Percentiles rank a stretch among this genome's conserved stretches.
These are phyloP conservation scores for Colletotrichum navitas DNA, from an alignment of 2,329 filamentous ascomycete species.

Conservation along the genomic window DNA sequence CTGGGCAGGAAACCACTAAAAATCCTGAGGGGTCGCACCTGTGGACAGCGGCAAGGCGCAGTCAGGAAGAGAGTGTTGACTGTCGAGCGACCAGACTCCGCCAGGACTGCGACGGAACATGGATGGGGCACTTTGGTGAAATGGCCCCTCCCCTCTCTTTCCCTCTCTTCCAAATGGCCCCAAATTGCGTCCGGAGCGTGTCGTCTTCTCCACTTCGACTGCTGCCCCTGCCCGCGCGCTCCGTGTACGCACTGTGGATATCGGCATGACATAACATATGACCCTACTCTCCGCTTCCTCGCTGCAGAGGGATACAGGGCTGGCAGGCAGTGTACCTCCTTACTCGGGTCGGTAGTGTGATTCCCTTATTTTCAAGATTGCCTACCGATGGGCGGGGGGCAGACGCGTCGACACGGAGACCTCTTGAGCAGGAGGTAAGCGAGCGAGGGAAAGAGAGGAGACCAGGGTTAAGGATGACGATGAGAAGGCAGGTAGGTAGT, in stretches of 20 bases:
- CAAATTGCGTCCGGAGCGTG: constrained; percentile 28
- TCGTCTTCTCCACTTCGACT: constrained; percentile 21
- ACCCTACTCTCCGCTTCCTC: neutral
- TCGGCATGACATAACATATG: constrained; percentile 1
- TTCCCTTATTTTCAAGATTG: constrained; percentile 28
- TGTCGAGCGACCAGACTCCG: constrained; percentile 22
- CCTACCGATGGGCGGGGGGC: constrained; percentile 8
- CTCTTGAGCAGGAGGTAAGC: neutral
- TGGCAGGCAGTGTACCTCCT: neutral
- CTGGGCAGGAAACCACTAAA: neutral
- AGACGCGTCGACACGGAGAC: neutral
- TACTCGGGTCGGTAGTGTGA: constrained; percentile 22
- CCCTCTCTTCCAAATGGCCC: neutral
- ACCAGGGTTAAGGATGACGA: neutral
- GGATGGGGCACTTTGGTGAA: constrained; percentile 6
- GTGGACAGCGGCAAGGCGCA: neutral
- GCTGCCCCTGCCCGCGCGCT: constrained; percentile 32
- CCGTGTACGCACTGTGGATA: constrained; percentile 34
- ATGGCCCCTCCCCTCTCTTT: constrained; percentile 4
- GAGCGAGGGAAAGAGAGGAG: neutral
- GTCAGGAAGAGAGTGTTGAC: constrained; percentile 1
- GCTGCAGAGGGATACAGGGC: constrained; percentile 2
- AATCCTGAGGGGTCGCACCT: neutral
- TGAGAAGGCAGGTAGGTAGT: no score
- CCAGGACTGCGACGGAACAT: constrained; percentile 14